Evolutionary conservation across 768 basidiomycete species (phyloP).

Genomic region (Rhizopogon salebrosus): DNA sequence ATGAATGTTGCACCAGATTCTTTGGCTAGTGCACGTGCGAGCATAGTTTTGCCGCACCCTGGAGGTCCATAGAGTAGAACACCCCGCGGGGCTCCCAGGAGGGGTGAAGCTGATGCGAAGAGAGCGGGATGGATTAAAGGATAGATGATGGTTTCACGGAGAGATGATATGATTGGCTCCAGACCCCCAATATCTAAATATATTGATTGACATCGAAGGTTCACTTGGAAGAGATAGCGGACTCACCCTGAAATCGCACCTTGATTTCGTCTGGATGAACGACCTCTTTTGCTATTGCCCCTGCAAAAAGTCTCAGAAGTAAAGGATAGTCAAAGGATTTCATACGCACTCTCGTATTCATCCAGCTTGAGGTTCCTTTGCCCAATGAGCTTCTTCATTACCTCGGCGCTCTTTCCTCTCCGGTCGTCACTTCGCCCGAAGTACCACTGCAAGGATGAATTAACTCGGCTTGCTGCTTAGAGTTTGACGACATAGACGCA

Average conservation of each 20-base stretch:
- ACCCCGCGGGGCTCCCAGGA: constrained; percentile 91
- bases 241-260: constrained; percentile 66
- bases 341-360: constrained; percentile 83
- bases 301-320: constrained; percentile 30
- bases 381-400: constrained; percentile 27
- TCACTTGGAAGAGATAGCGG: not conserved
- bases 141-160: constrained; percentile 94
- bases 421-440: not conserved
- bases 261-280: constrained; percentile 89
- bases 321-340: not conserved
- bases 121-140: constrained; percentile 88
- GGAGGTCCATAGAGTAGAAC: constrained; percentile 95
- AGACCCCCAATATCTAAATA: constrained; percentile 83
- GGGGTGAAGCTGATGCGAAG: constrained; percentile 74
- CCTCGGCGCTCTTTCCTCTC: not conserved
- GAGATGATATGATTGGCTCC: constrained; percentile 81
- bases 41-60: constrained; percentile 98
- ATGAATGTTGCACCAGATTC: constrained; percentile 97
- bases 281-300: constrained; percentile 86
- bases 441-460: not conserved
- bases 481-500: not conserved
- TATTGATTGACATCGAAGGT: not conserved
- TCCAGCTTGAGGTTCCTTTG: constrained; percentile 72
- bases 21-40: constrained; percentile 97
- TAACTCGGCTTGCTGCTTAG: not conserved